Base-by-base conservation (phyloP, 306 rosid genomes). In the Leucaena leucocephala region DNA sequence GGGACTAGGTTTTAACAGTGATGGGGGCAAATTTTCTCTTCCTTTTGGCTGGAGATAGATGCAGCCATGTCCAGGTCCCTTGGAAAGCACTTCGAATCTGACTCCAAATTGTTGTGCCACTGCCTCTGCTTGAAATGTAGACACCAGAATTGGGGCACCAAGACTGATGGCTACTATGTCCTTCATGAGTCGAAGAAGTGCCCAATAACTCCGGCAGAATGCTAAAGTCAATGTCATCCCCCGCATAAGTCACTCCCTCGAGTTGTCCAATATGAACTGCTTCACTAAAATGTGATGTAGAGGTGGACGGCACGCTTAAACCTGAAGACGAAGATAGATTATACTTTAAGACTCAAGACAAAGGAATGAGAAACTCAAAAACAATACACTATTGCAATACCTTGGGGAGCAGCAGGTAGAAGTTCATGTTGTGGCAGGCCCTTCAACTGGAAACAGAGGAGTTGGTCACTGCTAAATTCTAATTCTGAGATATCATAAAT, bases 381-480 rank as follows among this genome's bases (percentile, higher is more conserved):
- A 10, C 17, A 35, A 63, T 35, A 63, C 62, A 5, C 19, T n/a
- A 54, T 17, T 55, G 34, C 92, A 19, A 42, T 84, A 92, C 95
- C 91, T 84, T 83, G 85, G 12, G 27, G 76, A 39, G 44, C 2
- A 44, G 27, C 2, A 78, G 72, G 8, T 35, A 75, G 67, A 17
- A 49, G 21, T 4, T 15, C 72, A 39, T 21, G 85, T 19, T 49
- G 64, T 58, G 64, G 86, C 50, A 16, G 50, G 57, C 33, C 82
- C 85, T 83, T 84, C 44, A 67, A 78, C n/a, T 34, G 33, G 68
- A 14, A 77, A 5, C 54, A 33, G 62, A 21, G 48, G 67, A 61
- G 7, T 61, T 2, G 17, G 16, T 61, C 10, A 61, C 3, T 34
- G 14, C 8, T 27, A 59, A 27, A 12, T 59, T 61, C n/a, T 33